phyloP scores from a whole-genome alignment of 1,284 basidiomycete species.

The Cryptococcus sp. region DNA sequence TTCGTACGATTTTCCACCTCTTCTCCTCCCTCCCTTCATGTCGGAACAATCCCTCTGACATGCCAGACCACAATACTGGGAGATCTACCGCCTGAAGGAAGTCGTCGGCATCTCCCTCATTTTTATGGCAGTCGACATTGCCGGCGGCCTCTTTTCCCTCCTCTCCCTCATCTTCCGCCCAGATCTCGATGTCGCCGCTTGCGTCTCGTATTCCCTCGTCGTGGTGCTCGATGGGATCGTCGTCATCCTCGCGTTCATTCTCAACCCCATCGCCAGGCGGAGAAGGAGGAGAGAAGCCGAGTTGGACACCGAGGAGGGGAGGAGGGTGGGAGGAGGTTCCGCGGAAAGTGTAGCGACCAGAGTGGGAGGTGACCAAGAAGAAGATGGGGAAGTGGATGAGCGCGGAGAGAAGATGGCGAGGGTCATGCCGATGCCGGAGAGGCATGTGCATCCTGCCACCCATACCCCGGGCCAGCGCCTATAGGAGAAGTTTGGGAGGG shows the following conservation, averaged over 20 bases:
- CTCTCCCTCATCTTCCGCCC: slow-evolving; percentile 65
- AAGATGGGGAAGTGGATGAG: not conserved
- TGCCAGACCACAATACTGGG: slow-evolving; percentile 52
- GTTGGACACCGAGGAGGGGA: too few species aligned
- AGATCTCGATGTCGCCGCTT: slow-evolving; percentile 61
- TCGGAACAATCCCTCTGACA: too few species aligned
- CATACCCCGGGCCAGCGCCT: too few species aligned
- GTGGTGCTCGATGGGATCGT: slow-evolving; percentile 58
- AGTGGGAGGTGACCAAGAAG: not conserved
- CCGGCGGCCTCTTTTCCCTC: slow-evolving; percentile 64
- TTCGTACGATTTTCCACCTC: too few species aligned
- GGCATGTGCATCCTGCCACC: not conserved
- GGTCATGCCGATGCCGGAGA: slow-evolving; percentile 2
- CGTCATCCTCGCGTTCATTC: slow-evolving; percentile 55
- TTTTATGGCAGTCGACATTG: slow-evolving; percentile 66
- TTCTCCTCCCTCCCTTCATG: too few species aligned
- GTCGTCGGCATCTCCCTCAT: slow-evolving; percentile 66
- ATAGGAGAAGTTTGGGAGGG: too few species aligned
- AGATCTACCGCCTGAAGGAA: slow-evolving; percentile 64
- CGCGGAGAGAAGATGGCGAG: not conserved
- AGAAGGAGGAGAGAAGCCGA: slow-evolving; percentile 37
- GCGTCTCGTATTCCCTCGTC: slow-evolving; percentile 46
- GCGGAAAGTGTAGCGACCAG: not conserved
- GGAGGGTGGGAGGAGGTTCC: too few species aligned
- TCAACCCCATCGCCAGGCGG: slow-evolving; percentile 54